Base-by-base conservation (phyloP, 192 early-diverging fungal species). In the Coemansia sp. region DNA sequence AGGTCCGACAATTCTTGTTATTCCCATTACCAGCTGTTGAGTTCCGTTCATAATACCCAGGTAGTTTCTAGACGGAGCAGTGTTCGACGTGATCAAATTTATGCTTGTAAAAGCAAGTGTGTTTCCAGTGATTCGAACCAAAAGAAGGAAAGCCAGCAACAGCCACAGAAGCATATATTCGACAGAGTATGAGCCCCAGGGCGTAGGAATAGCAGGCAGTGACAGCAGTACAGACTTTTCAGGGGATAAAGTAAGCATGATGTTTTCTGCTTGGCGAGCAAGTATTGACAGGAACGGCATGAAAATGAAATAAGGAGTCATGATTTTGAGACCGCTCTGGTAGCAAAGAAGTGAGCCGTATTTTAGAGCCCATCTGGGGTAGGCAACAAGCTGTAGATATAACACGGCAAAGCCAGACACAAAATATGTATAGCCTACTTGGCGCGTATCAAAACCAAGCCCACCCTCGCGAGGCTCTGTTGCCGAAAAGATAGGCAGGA, bases 391-490 rank as follows among this genome's bases (percentile, higher is more conserved):
- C 61, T 88, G 87, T 22, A 83, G 30, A 54, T 80, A 76, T 48
- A 88, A 8, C 1, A 80, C 76, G 1, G 79, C 64, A 12, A 76
- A 28, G 0, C 83, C 82, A 0, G 82, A 73, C 12, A 73, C 50
- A 0, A 86, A 67, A 34, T 87, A 51, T 0, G 83, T 77, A 11
- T 80, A 63, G 4, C 87, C 87, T 56, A 88, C 87, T 25, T 63
- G 65, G 20, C 76, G 71, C 5, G 84, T 59, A 34, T 66, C 66
- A 61, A 86, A 82, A 1, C 84, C 87, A 1, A 88, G 66, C 2
- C 87, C 87, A 49, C 87, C 87, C 6, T 75, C 67, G 7, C 36
- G 48, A 3, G 67, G 61, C 1, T 67, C 52, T 0, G 76, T 75
- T 12, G 82, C 82, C 0, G 83, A 69, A 63, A 75, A 84, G 0